phyloP scores from a whole-genome alignment of 2,329 filamentous ascomycete genomes.

The Fusarium sp. region DNA sequence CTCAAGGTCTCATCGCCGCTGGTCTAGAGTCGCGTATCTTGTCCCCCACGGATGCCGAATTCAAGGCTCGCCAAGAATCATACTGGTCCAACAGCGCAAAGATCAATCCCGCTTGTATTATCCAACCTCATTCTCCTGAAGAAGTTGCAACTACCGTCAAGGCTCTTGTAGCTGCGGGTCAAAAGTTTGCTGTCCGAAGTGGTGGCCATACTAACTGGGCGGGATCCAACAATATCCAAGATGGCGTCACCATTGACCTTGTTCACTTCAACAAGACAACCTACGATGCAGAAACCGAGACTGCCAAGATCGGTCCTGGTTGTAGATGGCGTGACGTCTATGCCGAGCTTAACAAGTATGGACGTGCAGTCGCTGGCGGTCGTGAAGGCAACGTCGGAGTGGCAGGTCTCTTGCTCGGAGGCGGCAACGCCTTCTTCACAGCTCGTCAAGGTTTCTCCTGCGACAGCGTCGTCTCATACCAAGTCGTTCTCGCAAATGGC shows the following conservation, averaged over 20 bases:
- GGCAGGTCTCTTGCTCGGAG: slow-evolving; percentile 43
- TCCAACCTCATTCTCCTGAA: slow-evolving; percentile 18
- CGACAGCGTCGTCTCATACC: slow-evolving; percentile 56
- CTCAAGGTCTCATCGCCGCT: slow-evolving; percentile 12
- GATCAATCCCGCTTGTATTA: slow-evolving; percentile 24
- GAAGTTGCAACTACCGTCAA: slow-evolving; percentile 17
- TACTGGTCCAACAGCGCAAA: slow-evolving; percentile 34
- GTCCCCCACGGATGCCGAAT: slow-evolving; percentile 14
- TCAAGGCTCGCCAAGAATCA: slow-evolving; percentile 24
- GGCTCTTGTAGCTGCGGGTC: slow-evolving; percentile 8
- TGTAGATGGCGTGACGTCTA: slow-evolving; percentile 52
- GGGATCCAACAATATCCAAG: slow-evolving; percentile 20
- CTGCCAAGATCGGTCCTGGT: slow-evolving; percentile 56
- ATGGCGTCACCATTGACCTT: slow-evolving; percentile 13
- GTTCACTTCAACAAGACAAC: slow-evolving; percentile 26
- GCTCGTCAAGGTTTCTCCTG: slow-evolving; percentile 58
- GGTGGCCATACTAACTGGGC: slow-evolving; percentile 21
- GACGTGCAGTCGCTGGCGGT: slow-evolving; percentile 56
- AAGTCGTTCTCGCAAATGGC: slow-evolving; percentile 61
- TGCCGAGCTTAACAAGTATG: slow-evolving; percentile 41
- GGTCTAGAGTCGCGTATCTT: slow-evolving; percentile 18
- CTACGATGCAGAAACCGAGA: slow-evolving; percentile 41
- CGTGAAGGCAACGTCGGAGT: slow-evolving; percentile 50
- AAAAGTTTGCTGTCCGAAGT: slow-evolving; percentile 19
- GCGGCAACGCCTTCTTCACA: slow-evolving; percentile 37